Conservation (phyloP, 768 basidiomycete species). For the Termitomyces eurrhizus region DNA sequence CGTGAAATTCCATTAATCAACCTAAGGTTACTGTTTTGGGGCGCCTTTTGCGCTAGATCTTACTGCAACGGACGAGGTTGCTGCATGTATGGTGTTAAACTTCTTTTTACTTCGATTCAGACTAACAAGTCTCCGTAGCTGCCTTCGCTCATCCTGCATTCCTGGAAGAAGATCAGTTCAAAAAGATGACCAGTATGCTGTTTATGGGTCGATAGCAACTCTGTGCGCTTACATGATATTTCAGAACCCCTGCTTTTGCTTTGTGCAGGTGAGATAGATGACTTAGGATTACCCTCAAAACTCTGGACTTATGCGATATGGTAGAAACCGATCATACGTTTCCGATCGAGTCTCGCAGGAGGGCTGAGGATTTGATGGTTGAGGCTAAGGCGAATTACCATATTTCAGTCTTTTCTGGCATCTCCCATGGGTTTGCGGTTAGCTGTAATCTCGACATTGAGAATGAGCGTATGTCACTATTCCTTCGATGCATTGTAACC, state of each 20-base stretch:
- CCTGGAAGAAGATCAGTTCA: constrained; percentile 45
- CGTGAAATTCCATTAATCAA: background rate
- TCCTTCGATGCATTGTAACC: background rate
- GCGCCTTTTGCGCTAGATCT: constrained; percentile 48
- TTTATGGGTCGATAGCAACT: background rate
- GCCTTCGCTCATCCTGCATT: constrained; percentile 56
- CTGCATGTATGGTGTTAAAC: constrained; percentile 33
- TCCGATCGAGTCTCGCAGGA: constrained; percentile 45
- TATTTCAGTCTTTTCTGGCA: constrained; percentile 53
- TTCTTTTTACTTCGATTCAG: background rate
- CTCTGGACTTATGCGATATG: background rate
- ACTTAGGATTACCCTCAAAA: background rate
- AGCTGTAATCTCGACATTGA: constrained; percentile 41
- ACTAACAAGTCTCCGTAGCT: constrained; percentile 24
- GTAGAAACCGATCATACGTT: constrained; percentile 55
- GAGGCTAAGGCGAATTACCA: constrained; percentile 50
- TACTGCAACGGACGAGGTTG: constrained; percentile 40
- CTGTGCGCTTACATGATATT: background rate
- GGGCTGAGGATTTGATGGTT: constrained; percentile 53
- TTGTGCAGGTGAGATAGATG: constrained; percentile 41
- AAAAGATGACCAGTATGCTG: constrained; percentile 41
- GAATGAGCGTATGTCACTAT: constrained; percentile 29
- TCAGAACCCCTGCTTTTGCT: constrained; percentile 51
- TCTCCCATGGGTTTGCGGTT: constrained; percentile 45
- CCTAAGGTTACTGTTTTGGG: constrained; percentile 55